Evolutionary conservation across 176 grass and related monocot species (phyloP).

Genomic region (Cenchrus purpureus): DNA sequence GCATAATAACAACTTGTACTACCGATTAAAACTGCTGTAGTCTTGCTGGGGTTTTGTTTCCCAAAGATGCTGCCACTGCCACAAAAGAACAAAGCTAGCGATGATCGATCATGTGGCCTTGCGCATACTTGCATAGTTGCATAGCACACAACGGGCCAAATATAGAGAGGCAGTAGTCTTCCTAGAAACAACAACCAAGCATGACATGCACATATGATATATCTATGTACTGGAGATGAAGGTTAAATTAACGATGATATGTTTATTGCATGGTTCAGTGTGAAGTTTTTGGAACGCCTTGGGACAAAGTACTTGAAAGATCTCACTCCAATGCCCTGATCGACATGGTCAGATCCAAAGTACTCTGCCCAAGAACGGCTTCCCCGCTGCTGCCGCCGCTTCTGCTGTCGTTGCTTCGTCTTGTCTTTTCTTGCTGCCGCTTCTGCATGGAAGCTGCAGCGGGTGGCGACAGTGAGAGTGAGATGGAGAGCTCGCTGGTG

Average conservation of each 20-base stretch:
- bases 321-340: conserved; percentile 99
- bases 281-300: conserved; percentile 62
- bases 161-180: not conserved
- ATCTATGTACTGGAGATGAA: conserved; percentile 37
- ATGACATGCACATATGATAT: conserved; percentile 35
- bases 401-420: conserved; percentile 50
- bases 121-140: not conserved
- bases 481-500: conserved; percentile 50
- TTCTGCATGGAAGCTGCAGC: conserved; percentile 37
- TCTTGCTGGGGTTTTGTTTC: conserved; percentile 43
- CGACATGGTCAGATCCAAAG: conserved; percentile 99
- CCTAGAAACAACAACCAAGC: conserved; percentile 44
- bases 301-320: conserved; percentile 98
- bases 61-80: conserved; percentile 47
- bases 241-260: conserved; percentile 49
- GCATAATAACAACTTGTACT: conserved; percentile 7
- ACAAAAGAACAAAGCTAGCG: conserved; percentile 36
- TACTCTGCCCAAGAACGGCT: conserved; percentile 86
- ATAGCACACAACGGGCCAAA: conserved; percentile 1
- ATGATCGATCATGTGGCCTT: conserved; percentile 35
- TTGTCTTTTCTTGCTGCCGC: conserved; percentile 38
- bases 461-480: conserved; percentile 68
- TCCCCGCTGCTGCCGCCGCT: conserved; percentile 38
- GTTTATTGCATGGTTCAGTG: conserved; percentile 66
- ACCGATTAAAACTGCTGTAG: conserved; percentile 10